Base-by-base conservation (phyloP, 768 basidiomycete species). In the Podaxis carcinomalis region DNA sequence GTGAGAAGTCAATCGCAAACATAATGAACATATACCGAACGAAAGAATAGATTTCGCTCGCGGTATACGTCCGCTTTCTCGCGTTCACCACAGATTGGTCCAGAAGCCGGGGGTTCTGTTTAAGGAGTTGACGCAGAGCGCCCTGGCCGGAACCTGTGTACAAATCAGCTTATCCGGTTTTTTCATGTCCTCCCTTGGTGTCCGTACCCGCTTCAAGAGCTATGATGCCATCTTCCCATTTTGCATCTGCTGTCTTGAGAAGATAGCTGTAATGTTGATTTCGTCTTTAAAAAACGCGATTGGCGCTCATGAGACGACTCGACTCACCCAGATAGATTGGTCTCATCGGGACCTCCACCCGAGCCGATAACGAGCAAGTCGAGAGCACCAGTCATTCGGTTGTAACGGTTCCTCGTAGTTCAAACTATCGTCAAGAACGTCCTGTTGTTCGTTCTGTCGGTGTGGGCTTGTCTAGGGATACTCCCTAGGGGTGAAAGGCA, bases 261-360 rank as follows among this genome's bases (percentile, higher is more conserved):
- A 97, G 77, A 77, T 96, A 98, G n/a, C 94, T 95, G 68, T 58
- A 63, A 64, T 46, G 40, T 63, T 52, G 63, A 61, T 51, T 39
- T 61, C 50, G 40, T n/a, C 6, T 16, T 5, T n/a, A 44, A 62
- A 56, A 62, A 65, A 63, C 51, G 21, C 66, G 64, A 62, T 36
- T 49, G 57, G 64, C 54, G 40, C 40, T 50, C 52, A 21, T 44
- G 55, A 54, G 54, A 62, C 10, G 39, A 57, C 21, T 27, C 13
- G 49, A 81, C 88, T 65, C 71, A 93, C 94, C 85, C 89, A 27
- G 91, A 92, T 64, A 97, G 74, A 75, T 98, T 92, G 23, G 87
- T 89, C 73, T 98, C 95, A 66, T 88, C 82, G 6, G 93, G 93
- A 52, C 95, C 95, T 49, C 95, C 95, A 59, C 94, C 93, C 66